Evolutionary conservation across 306 rosid genomes (phyloP).

Genomic region (Benincasa hispida): DNA sequence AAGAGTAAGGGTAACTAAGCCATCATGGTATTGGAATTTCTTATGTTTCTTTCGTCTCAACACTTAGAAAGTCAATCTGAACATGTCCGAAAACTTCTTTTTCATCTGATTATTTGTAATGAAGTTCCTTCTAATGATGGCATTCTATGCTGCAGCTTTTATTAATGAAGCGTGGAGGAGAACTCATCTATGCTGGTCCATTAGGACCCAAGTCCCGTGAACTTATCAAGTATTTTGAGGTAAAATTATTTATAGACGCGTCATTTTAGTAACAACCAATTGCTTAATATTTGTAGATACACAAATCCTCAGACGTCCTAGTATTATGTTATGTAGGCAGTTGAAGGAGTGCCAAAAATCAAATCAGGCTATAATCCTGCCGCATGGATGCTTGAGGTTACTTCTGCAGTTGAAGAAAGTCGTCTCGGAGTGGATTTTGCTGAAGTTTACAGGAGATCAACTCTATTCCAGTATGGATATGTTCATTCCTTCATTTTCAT

Average conservation of each 20-base stretch:
- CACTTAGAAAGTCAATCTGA: too few species aligned
- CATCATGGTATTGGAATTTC: not conserved
- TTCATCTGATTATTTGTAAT: not conserved
- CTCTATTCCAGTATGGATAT: slow-evolving; percentile 58
- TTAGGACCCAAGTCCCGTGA: slow-evolving; percentile 86
- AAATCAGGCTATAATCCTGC: slow-evolving; percentile 86
- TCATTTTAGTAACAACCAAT: slow-evolving; percentile 8
- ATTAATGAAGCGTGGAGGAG: slow-evolving; percentile 96
- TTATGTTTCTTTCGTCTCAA: not conserved
- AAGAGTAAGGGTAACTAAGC: not conserved
- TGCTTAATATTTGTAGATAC: not conserved
- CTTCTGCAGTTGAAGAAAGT: slow-evolving; percentile 74
- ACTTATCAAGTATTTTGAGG: slow-evolving; percentile 84
- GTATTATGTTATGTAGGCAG: slow-evolving; percentile 35
- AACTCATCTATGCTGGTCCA: slow-evolving; percentile 97
- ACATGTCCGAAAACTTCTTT: too few species aligned
- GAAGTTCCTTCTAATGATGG: not conserved
- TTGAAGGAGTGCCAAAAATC: slow-evolving; percentile 74
- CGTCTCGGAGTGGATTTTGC: slow-evolving; percentile 81
- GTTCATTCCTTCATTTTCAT: slow-evolving; percentile 5
- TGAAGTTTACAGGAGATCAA: slow-evolving; percentile 69
- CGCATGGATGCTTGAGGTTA: slow-evolving; percentile 93
- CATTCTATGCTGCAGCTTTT: slow-evolving; percentile 49
- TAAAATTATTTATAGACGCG: slow-evolving; percentile 20
- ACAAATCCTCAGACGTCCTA: slow-evolving; percentile 9